phyloP scores from a whole-genome alignment of 148 eudicot species.

The Drosera capensis region DNA sequence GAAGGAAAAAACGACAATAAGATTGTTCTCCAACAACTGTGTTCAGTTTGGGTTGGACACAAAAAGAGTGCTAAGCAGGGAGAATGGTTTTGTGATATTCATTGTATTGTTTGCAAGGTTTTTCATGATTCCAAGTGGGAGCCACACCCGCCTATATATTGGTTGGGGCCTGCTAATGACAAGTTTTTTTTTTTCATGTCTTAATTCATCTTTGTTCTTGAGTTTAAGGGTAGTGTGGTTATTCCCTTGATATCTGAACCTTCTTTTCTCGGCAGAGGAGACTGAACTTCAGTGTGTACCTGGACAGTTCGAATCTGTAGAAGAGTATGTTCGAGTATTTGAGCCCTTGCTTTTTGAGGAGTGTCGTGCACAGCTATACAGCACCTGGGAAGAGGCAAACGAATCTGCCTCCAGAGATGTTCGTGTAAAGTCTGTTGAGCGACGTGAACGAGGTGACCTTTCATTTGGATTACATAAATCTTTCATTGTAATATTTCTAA shows the following conservation, averaged over 20 bases:
- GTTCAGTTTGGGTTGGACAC: too few relatives aligned
- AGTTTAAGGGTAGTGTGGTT: too few relatives aligned
- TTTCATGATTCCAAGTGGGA: too few relatives aligned
- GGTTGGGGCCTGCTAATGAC: too few relatives aligned
- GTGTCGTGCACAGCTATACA: constrained; percentile 94
- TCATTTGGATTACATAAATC: not conserved
- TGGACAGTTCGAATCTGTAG: constrained; percentile 84
- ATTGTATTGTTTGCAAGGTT: too few relatives aligned
- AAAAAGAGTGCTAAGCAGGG: too few relatives aligned
- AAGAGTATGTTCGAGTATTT: constrained; percentile 85
- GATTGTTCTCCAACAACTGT: too few relatives aligned
- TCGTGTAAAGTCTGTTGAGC: constrained; percentile 60
- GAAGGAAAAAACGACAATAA: too few relatives aligned
- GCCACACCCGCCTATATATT: too few relatives aligned
- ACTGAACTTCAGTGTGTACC: constrained; percentile 94
- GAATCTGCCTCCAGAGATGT: constrained; percentile 62
- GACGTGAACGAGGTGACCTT: constrained; percentile 94
- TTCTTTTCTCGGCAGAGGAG: constrained; percentile 49
- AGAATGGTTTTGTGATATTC: too few relatives aligned
- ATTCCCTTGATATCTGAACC: not conserved
- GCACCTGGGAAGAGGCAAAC: constrained; percentile 91
- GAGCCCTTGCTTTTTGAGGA: constrained; percentile 98
- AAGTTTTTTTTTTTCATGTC: too few relatives aligned
- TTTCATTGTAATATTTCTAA: not conserved
- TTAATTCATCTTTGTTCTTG: too few relatives aligned